phyloP scores from a whole-genome alignment of 2,329 filamentous ascomycete species.

The Epichloe glyceriae region DNA sequence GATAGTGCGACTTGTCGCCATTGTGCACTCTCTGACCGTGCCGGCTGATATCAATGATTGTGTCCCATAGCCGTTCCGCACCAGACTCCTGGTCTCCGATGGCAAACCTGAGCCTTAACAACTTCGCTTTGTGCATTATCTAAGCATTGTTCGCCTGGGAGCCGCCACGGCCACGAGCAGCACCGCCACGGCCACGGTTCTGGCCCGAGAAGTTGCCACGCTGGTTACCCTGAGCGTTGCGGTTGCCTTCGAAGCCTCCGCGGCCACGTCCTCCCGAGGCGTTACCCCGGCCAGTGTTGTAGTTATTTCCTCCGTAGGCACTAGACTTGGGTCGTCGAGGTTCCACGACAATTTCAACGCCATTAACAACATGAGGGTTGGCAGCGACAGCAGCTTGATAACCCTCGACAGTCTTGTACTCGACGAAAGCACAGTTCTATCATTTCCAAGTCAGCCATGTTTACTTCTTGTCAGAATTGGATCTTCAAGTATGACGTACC shows the following conservation, averaged over 20 bases:
- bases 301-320: constrained; percentile 58
- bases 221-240: constrained; percentile 44
- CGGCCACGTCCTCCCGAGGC: constrained; percentile 46
- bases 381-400: constrained; percentile 72
- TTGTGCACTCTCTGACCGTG: neutral
- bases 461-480: neutral
- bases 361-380: constrained; percentile 77
- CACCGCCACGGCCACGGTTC: constrained; percentile 52
- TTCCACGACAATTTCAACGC: constrained; percentile 75
- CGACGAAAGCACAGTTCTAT: constrained; percentile 93
- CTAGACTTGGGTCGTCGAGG: constrained; percentile 69
- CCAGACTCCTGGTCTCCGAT: neutral
- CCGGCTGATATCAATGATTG: neutral
- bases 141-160: constrained; percentile 41
- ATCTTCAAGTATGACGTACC: constrained; percentile 37
- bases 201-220: constrained; percentile 59
- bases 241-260: constrained; percentile 47
- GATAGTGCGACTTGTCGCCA: neutral
- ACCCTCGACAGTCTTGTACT: constrained; percentile 69
- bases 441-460: neutral
- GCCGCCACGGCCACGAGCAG: constrained; percentile 50
- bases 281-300: constrained; percentile 48
- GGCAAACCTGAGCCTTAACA: neutral
- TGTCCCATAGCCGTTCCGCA: neutral
- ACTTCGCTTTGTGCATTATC: constrained; percentile 2